Base-by-base conservation (phyloP, 371 early-diverging fungal species). In the Mortierella sp. region DNA sequence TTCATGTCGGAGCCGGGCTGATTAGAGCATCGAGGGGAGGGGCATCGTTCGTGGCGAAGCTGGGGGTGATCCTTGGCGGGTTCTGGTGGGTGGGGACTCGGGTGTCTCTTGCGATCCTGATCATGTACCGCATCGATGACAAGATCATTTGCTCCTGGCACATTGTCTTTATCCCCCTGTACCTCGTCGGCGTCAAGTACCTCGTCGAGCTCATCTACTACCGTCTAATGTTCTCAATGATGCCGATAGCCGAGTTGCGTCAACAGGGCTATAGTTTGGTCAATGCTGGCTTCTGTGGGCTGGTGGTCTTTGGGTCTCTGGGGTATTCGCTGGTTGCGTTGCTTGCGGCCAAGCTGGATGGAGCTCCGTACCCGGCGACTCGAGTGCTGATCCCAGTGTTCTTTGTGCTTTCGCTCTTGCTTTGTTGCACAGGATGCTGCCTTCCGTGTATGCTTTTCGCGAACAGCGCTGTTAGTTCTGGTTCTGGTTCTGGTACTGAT, bases 341-440 rank as follows among this genome's bases (percentile, higher is more conserved):
- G 58, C 85, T 96, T 31, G 92, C 93, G 4, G 81, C 86, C 68
- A 88, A 92, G 24, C 81, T 96, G 48, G 92, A 92, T 70, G 89
- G 89, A 65, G 77, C 85, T 61, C 41, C 64, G 0, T 88, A 92
- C 22, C 77, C 87, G 6, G 88, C 93, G 70, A 88, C 93, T 0
- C 86, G 90, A 39, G 92, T 96, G 24, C 87, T 96, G 79, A 92
- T 95, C 24, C 95, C 97, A 19, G 86, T 96, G n/a, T 95, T 96
- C 79, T 92, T 96, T 68, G 86, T 93, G 9, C 80, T 94, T 70
- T 86, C 91, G 3, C 67, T 93, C 52, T 65, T 91, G 14, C 77
- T 94, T 37, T 94, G 94, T 75, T 94, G 94, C 66, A 85, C 89
- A 10, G 94, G 94, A 24, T 95, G 94, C 76, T 94, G 94, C 79